These are phyloP conservation scores for Basipetospora chlamydospora DNA, from an alignment of 2,329 filamentous ascomycete species.

Conservation along the genomic window DNA sequence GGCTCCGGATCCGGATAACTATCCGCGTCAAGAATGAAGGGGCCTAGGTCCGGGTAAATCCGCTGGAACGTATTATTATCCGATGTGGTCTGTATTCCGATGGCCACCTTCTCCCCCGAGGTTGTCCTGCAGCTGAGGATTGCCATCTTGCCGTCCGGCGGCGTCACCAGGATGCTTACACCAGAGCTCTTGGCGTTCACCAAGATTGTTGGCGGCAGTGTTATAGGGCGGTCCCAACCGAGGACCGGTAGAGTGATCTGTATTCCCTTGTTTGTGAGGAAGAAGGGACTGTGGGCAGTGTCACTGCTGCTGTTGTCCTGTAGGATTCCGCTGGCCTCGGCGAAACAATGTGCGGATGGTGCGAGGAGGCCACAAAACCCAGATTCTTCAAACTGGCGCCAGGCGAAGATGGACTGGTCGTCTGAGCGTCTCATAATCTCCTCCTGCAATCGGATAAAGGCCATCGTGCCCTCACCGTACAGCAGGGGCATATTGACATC, in stretches of 20 bases:
- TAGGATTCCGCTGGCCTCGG: neutral
- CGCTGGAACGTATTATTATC: neutral
- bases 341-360: conserved; percentile 1
- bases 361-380: conserved; percentile 1
- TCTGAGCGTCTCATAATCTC: conserved; percentile 10
- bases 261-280: conserved; percentile 4
- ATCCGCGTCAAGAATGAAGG: neutral
- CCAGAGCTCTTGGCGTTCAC: neutral
- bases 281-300: neutral
- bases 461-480: conserved; percentile 10
- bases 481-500: conserved; percentile 14
- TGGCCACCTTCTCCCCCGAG: neutral
- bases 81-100: neutral
- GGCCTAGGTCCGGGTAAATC: neutral
- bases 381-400: conserved; percentile 4
- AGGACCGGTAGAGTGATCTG: conserved; percentile 4
- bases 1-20: neutral
- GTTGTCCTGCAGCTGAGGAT: neutral
- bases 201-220: neutral
- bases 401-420: conserved; percentile 13
- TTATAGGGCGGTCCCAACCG: neutral
- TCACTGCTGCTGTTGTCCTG: neutral
- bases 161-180: neutral
- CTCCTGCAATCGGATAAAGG: conserved; percentile 12
- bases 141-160: conserved; percentile 1